Percentiles rank a stretch among this genome's conserved stretches.
phyloP scores from a whole-genome alignment of 306 rosid genomes.

The Vigna radiata region DNA sequence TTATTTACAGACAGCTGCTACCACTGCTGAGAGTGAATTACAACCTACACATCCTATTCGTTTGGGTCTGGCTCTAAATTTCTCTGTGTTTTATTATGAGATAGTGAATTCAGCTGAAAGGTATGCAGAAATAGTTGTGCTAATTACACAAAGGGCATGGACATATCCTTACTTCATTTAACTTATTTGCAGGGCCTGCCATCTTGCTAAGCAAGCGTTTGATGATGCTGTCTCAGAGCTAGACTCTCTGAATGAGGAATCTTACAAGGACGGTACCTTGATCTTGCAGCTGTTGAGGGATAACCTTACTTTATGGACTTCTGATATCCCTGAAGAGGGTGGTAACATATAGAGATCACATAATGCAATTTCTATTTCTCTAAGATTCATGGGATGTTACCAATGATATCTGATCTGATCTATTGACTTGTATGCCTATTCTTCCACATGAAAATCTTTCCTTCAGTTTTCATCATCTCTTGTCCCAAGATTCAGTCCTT shows the following conservation, averaged over 20 bases:
- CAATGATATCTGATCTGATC: neutral
- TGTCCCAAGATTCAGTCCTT: neutral
- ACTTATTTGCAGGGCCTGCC: conserved; percentile 67
- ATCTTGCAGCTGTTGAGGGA: conserved; percentile 83
- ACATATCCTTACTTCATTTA: conserved; percentile 34
- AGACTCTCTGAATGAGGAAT: conserved; percentile 69
- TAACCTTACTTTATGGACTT: conserved; percentile 79
- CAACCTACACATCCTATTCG: too few species aligned
- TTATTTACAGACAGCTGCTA: conserved; percentile 57
- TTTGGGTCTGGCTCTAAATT: too few species aligned
- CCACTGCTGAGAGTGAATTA: too few species aligned
- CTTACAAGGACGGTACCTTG: conserved; percentile 84
- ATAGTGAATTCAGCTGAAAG: too few species aligned
- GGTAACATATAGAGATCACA: conserved; percentile 51
- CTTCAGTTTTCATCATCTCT: neutral
- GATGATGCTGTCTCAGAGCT: conserved; percentile 80
- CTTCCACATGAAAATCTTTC: neutral
- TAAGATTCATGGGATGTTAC: neutral
- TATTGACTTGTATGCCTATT: neutral
- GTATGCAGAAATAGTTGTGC: conserved; percentile 40
- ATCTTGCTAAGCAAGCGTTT: conserved; percentile 81
- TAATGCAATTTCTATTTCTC: neutral
- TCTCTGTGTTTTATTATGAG: too few species aligned
- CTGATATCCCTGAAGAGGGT: conserved; percentile 75
- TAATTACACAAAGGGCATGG: neutral